These are phyloP conservation scores for Globisporangium cystogenes DNA, from an alignment of 352 stramenopile genomes.

Conservation along the genomic window DNA sequence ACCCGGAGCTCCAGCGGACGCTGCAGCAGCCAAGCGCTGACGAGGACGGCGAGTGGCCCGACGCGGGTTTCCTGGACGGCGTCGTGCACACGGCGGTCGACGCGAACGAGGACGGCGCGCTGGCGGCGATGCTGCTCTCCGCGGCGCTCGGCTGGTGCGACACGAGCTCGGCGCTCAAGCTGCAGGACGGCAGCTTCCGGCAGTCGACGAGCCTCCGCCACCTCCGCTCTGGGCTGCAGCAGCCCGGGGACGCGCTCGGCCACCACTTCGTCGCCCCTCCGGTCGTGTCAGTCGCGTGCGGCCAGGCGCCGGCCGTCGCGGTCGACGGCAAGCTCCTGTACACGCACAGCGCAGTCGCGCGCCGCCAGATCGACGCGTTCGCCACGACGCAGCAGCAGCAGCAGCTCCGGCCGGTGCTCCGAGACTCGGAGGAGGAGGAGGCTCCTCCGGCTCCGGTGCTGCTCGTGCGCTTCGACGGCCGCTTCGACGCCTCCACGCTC, in stretches of 20 bases:
- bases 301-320: not conserved
- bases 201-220: not conserved
- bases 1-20: not conserved
- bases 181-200: constrained; percentile 7
- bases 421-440: not conserved
- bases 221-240: not conserved
- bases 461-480: not conserved
- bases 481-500: not conserved
- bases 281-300: constrained; percentile 1
- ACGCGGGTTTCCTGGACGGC: constrained; percentile 1
- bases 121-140: constrained; percentile 6
- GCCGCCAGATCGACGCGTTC: not conserved
- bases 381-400: no score
- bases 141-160: constrained; percentile 9
- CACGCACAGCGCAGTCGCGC: constrained; percentile 2
- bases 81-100: constrained; percentile 8
- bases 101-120: constrained; percentile 1
- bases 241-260: no score
- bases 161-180: constrained; percentile 5
- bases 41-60: not conserved
- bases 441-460: not conserved
- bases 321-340: constrained; percentile 5
- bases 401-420: not conserved
- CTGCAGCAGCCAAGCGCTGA: not conserved
- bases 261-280: not conserved